Percentiles rank a stretch among this genome's conserved stretches.
Evolutionary conservation across 2,329 filamentous ascomycete genomes (phyloP).

Genomic region (Coleophoma cylindrospora): DNA sequence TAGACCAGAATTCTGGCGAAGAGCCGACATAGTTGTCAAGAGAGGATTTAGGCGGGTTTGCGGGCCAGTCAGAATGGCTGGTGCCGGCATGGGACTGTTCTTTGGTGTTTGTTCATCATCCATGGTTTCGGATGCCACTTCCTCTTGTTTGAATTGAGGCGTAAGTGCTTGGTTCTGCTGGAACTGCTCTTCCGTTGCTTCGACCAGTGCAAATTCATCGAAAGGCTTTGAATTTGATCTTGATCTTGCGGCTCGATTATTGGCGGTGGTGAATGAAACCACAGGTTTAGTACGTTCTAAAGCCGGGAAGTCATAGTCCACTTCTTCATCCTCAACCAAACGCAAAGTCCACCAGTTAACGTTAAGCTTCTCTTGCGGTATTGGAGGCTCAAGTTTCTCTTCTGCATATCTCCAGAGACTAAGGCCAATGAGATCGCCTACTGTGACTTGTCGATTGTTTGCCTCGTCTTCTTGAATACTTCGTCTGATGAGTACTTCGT

Average conservation of each 20-base stretch:
- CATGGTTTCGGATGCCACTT: conserved; percentile 28
- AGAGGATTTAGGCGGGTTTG: conserved; percentile 48
- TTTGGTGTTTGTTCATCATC: conserved; percentile 37
- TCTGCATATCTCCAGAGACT: conserved; percentile 74
- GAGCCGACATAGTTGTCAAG: conserved; percentile 48
- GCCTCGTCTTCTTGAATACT: conserved; percentile 64
- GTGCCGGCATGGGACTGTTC: conserved; percentile 18
- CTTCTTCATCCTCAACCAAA: conserved; percentile 80
- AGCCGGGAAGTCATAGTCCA: conserved; percentile 80
- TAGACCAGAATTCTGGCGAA: conserved; percentile 46
- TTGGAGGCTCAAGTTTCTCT: conserved; percentile 64
- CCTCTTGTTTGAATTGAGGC: conserved; percentile 59
- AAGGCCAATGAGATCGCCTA: conserved; percentile 77
- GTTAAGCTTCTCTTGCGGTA: conserved; percentile 62
- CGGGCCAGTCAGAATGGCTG: conserved; percentile 27
- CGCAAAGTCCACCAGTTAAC: conserved; percentile 79
- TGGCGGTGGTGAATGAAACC: conserved; percentile 76
- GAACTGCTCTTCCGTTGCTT: conserved; percentile 64
- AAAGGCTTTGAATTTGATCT: conserved; percentile 71
- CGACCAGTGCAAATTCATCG: conserved; percentile 77
- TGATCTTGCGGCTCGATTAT: conserved; percentile 57
- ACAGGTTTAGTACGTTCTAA: conserved; percentile 69
- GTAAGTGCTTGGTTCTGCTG: conserved; percentile 64
- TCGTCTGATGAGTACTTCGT: conserved; percentile 67
- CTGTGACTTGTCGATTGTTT: conserved; percentile 58